Evolutionary conservation across 805 yeast species (phyloP).

Genomic region (Lachancea fermentati): DNA sequence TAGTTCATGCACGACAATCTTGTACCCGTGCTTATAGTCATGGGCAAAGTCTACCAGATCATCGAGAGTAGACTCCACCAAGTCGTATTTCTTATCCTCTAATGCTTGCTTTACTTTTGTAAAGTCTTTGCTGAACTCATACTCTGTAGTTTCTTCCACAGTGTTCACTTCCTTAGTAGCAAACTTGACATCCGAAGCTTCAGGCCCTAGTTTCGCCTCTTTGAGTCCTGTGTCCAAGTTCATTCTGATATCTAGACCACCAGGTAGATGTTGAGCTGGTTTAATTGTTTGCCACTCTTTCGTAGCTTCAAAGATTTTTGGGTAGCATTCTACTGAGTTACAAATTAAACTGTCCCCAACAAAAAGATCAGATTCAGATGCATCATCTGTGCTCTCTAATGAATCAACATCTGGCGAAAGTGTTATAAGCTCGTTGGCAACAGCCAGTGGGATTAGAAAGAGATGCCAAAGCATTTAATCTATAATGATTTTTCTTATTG

Average conservation of each 20-base stretch:
- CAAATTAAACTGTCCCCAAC: constrained; percentile 19
- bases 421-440: constrained; percentile 6
- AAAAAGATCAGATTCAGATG: constrained; percentile 9
- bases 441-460: constrained; percentile 2
- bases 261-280: constrained; percentile 73
- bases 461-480: constrained; percentile 4
- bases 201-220: constrained; percentile 54
- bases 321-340: constrained; percentile 53
- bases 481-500: background rate
- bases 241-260: constrained; percentile 67
- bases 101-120: constrained; percentile 25
- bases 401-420: constrained; percentile 1
- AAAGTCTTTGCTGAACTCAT: constrained; percentile 29
- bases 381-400: background rate
- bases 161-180: constrained; percentile 15
- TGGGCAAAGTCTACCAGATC: constrained; percentile 57
- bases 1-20: constrained; percentile 35
- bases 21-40: constrained; percentile 56
- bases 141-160: constrained; percentile 7
- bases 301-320: constrained; percentile 56
- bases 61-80: constrained; percentile 27
- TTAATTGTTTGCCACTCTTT: constrained; percentile 62
- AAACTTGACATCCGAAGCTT: background rate
- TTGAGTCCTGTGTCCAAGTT: constrained; percentile 65
- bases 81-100: constrained; percentile 14